Evolutionary conservation across 2,329 filamentous ascomycete genomes (phyloP), one percentile per base, ranked within the genome.

Genomic region (Aspergillus sp.): DNA sequence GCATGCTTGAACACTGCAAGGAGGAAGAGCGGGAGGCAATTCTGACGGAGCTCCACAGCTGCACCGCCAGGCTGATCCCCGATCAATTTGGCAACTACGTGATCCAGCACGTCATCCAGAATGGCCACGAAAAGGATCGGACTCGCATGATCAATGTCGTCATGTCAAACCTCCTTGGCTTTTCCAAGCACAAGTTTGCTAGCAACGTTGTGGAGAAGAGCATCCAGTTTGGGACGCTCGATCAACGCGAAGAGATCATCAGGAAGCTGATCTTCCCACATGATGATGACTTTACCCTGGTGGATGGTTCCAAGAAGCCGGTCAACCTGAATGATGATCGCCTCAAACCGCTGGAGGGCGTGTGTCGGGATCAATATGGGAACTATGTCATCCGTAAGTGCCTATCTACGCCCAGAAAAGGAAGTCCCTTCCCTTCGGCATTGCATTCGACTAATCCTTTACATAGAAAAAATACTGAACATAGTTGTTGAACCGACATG

Each of bases 151-250:
- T 96, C 51, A 74, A 80, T 21, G 77, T 91, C 44, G 87, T 97
- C 58, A 86, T 87, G 58, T 78, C 79, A 11, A 83, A 91, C 52
- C 77, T 96, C 2, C 73, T 96, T 36, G 75, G 77, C 1, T 86
- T 91, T 62, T 96, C 91, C 21, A 96, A 91, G 77, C 91, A 97
- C 76, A 99, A 99, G 70, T 95, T 90, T 65, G 93, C 94, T 0
- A 97, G 92, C 65, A 97, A 99, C 63, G 93, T 99, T 2, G 93
- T 99, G 0, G 94, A 99, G 73, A 93, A 91, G 72, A 96, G 91
- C 67, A 87, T 97, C 55, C 79, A 88, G 50, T 83, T 81, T 60
- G 90, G 89, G 17, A 84, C 84, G 0, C 76, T 82, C 17, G 78
- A 86, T 47, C 88, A 96, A 67, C 85, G 88, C 47, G 81, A 78